Evolutionary conservation across 2,329 filamentous ascomycete genomes (phyloP), one percentile per base, ranked within the genome.

Genomic region (Claviceps sp.): DNA sequence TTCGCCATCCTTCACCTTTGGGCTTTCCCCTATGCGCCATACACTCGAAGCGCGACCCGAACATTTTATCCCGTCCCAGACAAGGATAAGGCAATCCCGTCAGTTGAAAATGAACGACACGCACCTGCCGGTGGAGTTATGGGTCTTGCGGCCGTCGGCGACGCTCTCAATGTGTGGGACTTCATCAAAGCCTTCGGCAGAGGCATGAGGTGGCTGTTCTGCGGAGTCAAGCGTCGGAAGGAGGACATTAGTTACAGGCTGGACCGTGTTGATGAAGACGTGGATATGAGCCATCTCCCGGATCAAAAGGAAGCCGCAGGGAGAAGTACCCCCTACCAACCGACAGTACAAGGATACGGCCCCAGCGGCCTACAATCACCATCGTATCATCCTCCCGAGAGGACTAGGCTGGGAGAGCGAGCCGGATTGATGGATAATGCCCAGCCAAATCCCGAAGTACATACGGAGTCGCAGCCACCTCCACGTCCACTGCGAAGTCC

Each of bases 141-240:
- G 42, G 85, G 85, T 3, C 56, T 82, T 48, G 74, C 74, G 56
- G 88, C 87, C 4, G 65, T 91, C 6, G 64, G 74, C 1, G 84
- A 91, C 60, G 82, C 87, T 1, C 75, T 89, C 63, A 93, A 93
- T 60, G 76, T 85, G 0, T 88, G 87, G 82, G 89, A 95, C 64
- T 77, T 94, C 43, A 69, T 88, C 61, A 94, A 90, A 68, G 86
- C 86, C 0, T 81, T 86, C 55, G 85, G 84, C 8, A 78, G 89
- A 49, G 85, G 86, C 22, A 78, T 88, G 59, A 78, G 85, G 59
- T 95, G 89, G 89, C 71, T 94, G 19, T 84, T 90, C 56, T 80
- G 88, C 16, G 88, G 88, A 43, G 76, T 80, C 51, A 84, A 80
- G 63, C 67, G 72, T 55, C 77, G 85, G 54, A 73, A 74, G 58